Evolutionary conservation across 2,329 filamentous ascomycete genomes (phyloP).

Genomic region (Didymella pinodella): DNA sequence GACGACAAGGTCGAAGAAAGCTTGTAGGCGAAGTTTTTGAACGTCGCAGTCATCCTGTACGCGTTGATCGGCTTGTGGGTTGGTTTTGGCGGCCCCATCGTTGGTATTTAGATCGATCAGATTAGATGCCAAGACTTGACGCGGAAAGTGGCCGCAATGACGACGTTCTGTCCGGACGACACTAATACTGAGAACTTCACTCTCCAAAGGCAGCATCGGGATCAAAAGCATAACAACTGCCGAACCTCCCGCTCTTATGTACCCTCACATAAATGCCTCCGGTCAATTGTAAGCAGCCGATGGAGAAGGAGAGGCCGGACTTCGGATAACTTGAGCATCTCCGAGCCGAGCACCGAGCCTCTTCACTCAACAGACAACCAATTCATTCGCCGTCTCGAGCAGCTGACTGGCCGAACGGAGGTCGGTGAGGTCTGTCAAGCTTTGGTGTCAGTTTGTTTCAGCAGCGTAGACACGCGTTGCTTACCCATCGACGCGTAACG

Average conservation of each 20-base stretch:
- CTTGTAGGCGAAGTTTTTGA: constrained; percentile 50
- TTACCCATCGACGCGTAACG: constrained; percentile 3
- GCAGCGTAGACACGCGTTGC: background rate
- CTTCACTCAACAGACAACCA: background rate
- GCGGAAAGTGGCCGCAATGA: constrained; percentile 42
- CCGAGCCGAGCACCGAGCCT: constrained; percentile 11
- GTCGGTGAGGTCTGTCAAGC: background rate
- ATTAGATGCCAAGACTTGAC: constrained; percentile 45
- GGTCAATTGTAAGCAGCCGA: constrained; percentile 2
- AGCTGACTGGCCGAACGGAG: background rate
- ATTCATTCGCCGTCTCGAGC: background rate
- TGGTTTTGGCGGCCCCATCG: constrained; percentile 34
- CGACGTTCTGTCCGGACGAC: constrained; percentile 1
- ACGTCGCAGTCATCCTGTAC: constrained; percentile 49
- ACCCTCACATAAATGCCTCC: constrained; percentile 3
- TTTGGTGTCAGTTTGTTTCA: background rate
- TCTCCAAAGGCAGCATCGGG: background rate
- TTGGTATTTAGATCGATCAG: constrained; percentile 22
- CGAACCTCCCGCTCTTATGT: background rate
- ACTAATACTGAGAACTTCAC: background rate
- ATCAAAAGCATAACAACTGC: background rate
- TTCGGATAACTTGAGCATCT: constrained; percentile 19
- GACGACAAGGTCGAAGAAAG: constrained; percentile 43
- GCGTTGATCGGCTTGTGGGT: constrained; percentile 38
- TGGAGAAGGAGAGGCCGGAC: constrained; percentile 1